phyloP scores from a whole-genome alignment of 1,139 yeast species.

The Yamadazyma triangularis region DNA sequence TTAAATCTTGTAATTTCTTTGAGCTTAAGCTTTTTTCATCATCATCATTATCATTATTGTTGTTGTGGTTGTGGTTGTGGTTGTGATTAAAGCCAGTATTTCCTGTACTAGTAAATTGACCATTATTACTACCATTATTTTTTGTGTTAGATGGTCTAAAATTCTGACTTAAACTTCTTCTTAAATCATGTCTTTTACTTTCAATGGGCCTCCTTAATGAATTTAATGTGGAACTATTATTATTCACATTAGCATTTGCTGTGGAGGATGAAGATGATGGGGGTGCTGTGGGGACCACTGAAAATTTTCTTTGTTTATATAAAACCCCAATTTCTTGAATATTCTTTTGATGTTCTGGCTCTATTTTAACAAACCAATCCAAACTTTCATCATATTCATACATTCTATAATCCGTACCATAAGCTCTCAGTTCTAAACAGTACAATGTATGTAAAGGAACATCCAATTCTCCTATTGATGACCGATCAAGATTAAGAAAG shows the following conservation, averaged over 20 bases:
- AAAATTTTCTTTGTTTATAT: slow-evolving; percentile 60
- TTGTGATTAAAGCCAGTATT: too few species aligned
- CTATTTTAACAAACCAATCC: slow-evolving; percentile 76
- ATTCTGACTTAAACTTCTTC: slow-evolving; percentile 13
- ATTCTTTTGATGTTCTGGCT: slow-evolving; percentile 60
- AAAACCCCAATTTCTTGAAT: slow-evolving; percentile 63
- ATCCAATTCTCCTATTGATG: slow-evolving; percentile 82
- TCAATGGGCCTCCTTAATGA: slow-evolving; percentile 1
- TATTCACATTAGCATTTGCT: neutral
- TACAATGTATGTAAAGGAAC: slow-evolving; percentile 90
- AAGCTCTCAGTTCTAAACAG: slow-evolving; percentile 87
- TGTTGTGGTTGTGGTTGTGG: too few species aligned
- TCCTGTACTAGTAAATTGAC: neutral
- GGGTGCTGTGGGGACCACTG: slow-evolving; percentile 72
- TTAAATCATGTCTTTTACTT: slow-evolving; percentile 3
- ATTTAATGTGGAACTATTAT: neutral
- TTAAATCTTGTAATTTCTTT: slow-evolving; percentile 14
- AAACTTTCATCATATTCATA: slow-evolving; percentile 77
- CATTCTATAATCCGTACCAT: slow-evolving; percentile 89
- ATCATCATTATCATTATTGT: slow-evolving; percentile 5
- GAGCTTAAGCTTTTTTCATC: slow-evolving; percentile 10
- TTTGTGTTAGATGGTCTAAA: slow-evolving; percentile 3
- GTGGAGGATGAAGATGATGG: slow-evolving; percentile 19
- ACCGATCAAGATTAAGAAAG: slow-evolving; percentile 79
- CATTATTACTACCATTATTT: neutral